Percentiles rank a stretch among this genome's conserved stretches.
These are phyloP conservation scores for Neonectria hederae DNA, from an alignment of 2,329 filamentous ascomycete species.

Conservation along the genomic window DNA sequence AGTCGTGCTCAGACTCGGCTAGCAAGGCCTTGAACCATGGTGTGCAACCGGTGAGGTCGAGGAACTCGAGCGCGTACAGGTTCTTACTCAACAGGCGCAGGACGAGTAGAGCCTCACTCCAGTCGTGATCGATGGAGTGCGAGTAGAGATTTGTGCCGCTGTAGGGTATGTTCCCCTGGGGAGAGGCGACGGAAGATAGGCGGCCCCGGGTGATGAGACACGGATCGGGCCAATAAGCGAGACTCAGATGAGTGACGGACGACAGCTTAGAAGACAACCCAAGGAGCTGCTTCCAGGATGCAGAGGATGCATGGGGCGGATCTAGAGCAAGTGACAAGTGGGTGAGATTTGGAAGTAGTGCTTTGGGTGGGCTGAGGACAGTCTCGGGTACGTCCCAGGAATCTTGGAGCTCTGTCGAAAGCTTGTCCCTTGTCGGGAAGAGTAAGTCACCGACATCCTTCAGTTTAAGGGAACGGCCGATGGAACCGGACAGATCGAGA, in stretches of 20 bases:
- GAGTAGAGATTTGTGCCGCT: conserved; percentile 67
- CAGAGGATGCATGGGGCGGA: conserved; percentile 45
- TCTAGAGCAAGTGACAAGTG: conserved; percentile 67
- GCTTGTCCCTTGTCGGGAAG: conserved; percentile 49
- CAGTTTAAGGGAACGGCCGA: conserved; percentile 61
- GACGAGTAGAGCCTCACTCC: conserved; percentile 66
- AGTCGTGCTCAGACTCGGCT: conserved; percentile 53
- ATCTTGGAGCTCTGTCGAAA: conserved; percentile 52
- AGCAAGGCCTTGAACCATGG: conserved; percentile 64
- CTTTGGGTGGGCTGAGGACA: conserved; percentile 45
- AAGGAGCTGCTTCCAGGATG: conserved; percentile 69
- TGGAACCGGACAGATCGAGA: conserved; percentile 63
- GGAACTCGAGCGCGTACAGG: conserved; percentile 67
- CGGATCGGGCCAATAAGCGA: conserved; percentile 71
- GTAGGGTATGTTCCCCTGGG: conserved; percentile 59
- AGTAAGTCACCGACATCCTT: conserved; percentile 63
- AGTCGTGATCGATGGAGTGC: conserved; percentile 66
- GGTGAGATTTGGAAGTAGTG: conserved; percentile 65
- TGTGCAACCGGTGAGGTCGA: conserved; percentile 69
- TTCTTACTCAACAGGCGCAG: conserved; percentile 63
- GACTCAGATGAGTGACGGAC: conserved; percentile 67
- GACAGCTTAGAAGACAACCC: conserved; percentile 61
- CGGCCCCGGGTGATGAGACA: conserved; percentile 65
- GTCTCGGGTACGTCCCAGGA: conserved; percentile 61
- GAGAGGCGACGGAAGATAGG: conserved; percentile 56